phyloP scores from a whole-genome alignment of 2,329 filamentous ascomycete genomes.

The Neophaeococcomyces aloes region DNA sequence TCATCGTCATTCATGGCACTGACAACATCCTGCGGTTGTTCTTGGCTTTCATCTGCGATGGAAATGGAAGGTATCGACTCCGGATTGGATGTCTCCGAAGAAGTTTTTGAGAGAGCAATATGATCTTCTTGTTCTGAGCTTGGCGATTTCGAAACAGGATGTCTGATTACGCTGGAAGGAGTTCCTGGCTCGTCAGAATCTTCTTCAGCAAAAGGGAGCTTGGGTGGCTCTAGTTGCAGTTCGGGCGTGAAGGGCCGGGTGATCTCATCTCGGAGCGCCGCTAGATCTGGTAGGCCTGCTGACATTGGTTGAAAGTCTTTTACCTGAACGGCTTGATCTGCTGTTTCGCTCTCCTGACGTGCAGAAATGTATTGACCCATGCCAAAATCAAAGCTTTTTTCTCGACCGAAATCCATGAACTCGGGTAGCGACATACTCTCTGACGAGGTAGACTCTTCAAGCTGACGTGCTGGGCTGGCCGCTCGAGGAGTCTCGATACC shows the following conservation, averaged over 20 bases:
- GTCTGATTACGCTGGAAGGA: constrained; percentile 82
- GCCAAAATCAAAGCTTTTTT: constrained; percentile 44
- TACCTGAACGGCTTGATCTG: constrained; percentile 1
- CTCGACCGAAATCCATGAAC: constrained; percentile 39
- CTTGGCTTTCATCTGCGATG: not conserved
- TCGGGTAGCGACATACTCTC: constrained; percentile 35
- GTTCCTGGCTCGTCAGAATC: constrained; percentile 50
- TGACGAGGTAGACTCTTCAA: constrained; percentile 1
- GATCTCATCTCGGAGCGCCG: constrained; percentile 29
- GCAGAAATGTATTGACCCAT: constrained; percentile 46
- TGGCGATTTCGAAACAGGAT: constrained; percentile 43
- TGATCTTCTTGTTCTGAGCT: constrained; percentile 15
- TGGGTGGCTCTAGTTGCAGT: constrained; percentile 16
- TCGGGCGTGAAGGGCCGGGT: constrained; percentile 28
- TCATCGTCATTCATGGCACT: not conserved
- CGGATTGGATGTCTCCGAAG: not conserved
- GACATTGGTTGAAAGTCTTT: constrained; percentile 14
- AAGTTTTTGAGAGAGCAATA: constrained; percentile 1
- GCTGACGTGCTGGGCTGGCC: constrained; percentile 21
- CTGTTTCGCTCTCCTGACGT: constrained; percentile 25
- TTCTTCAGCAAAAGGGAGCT: constrained; percentile 24
- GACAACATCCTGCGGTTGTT: constrained; percentile 55
- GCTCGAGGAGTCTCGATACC: constrained; percentile 39
- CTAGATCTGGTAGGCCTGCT: constrained; percentile 27
- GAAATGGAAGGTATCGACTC: not conserved